A percentile compares a stretch with the other conserved stretches of the same genome.
phyloP scores from a whole-genome alignment of 2,329 filamentous ascomycete genomes.

The Phialophora macrospora region DNA sequence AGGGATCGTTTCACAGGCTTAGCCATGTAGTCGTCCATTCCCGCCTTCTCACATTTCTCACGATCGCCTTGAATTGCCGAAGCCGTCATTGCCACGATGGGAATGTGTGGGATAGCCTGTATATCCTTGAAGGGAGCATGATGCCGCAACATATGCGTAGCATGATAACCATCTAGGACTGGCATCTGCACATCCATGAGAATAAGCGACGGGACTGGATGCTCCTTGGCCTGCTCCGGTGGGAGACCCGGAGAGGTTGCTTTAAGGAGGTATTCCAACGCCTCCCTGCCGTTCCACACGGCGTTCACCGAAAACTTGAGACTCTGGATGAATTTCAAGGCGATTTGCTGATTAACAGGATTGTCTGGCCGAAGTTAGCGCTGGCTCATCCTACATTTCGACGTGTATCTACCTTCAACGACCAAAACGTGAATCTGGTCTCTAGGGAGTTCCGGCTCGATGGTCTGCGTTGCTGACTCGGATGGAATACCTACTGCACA shows the following conservation, averaged over 20 bases:
- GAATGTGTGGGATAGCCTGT: constrained; percentile 63
- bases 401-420: constrained; percentile 61
- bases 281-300: constrained; percentile 79
- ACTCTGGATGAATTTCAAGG: constrained; percentile 73
- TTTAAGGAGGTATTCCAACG: constrained; percentile 69
- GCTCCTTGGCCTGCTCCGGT: constrained; percentile 46
- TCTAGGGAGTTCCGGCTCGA: constrained; percentile 58
- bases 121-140: constrained; percentile 67
- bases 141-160: constrained; percentile 73
- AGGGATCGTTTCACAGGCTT: constrained; percentile 73
- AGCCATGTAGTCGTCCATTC: constrained; percentile 77
- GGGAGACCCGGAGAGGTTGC: constrained; percentile 50
- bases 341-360: constrained; percentile 75
- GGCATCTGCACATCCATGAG: constrained; percentile 80
- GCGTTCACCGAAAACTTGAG: constrained; percentile 73
- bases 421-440: constrained; percentile 71
- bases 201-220: constrained; percentile 71
- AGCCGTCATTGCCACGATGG: constrained; percentile 82
- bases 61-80: constrained; percentile 76
- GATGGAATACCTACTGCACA: neutral
- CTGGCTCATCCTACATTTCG: neutral
- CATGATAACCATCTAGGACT: constrained; percentile 76
- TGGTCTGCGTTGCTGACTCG: neutral
- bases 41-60: constrained; percentile 73
- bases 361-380: constrained; percentile 59